Base-by-base conservation (phyloP, 768 basidiomycete genomes). In the Collybia sordida region DNA sequence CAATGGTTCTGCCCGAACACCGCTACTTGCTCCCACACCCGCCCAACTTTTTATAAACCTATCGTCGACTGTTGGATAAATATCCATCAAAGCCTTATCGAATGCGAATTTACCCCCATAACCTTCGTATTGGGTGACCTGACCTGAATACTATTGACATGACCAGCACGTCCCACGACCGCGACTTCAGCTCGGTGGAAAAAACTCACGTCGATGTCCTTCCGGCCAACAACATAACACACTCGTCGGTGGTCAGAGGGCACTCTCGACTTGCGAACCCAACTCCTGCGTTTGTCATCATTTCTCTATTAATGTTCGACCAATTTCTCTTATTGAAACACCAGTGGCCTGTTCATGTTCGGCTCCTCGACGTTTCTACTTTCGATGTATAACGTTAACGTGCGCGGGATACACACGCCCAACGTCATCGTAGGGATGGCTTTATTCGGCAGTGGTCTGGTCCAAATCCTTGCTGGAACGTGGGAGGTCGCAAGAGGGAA, bases 391-490 rank as follows among this genome's bases (percentile, higher is more conserved):
- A 88, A 86, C 58, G 73, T 81, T 8, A 66, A 73, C 19, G 73
- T 79, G 0, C 77, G 81, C 15, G 64, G 69, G 1, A 66, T 88
- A 39, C 50, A 65, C 19, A 65, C 62, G 1, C 78, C 85, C 37
- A 87, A 90, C 49, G 77, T 81, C 24, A 76, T 89, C 45, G 73
- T 89, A 39, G 91, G 89, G 24, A 88, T 92, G 88, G 84, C 86
- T 4, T 60, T 88, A 52, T 86, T 82, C 47, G 60, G 77, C 41
- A 90, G 91, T 22, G 91, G 91, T 41, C 80, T 92, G n/a, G 78
- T 73, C 8, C 91, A 93, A 59, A 72, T 93, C 53, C 60, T 91
- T 22, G 90, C 88, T 3, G 91, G 91, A 39, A 89, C 90, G 82
- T 90, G 88, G 88, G 81, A 82, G 63, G 78, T 81, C 53, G 74